Conservation (phyloP, 495 filamentous ascomycete genomes). For the Xylaria scruposa region DNA sequence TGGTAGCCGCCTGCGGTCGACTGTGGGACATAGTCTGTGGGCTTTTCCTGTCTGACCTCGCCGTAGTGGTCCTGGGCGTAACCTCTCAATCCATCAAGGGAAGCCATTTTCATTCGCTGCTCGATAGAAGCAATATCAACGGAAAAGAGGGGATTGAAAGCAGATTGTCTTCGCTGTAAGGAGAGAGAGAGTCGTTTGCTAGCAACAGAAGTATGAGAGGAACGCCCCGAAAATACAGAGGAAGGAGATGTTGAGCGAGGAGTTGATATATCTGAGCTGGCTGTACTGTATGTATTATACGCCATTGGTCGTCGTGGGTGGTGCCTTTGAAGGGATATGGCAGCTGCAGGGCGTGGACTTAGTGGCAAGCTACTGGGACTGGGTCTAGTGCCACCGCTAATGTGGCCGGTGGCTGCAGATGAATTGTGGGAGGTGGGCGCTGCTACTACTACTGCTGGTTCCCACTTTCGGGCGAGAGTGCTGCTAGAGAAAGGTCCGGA, state of each 20-base stretch:
- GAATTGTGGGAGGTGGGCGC: conserved; percentile 18
- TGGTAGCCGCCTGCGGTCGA: conserved; percentile 60
- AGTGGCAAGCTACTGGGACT: conserved; percentile 25
- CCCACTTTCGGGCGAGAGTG: conserved; percentile 42
- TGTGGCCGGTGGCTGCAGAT: conserved; percentile 23
- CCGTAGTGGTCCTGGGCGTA: conserved; percentile 59
- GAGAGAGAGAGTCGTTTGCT: conserved; percentile 62
- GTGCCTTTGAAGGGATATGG: conserved; percentile 1
- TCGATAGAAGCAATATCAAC: conserved; percentile 60
- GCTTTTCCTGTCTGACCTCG: conserved; percentile 56
- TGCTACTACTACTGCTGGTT: conserved; percentile 28
- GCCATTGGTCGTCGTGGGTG: conserved; percentile 50
- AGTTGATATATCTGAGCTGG: conserved; percentile 58
- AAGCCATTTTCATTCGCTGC: conserved; percentile 59
- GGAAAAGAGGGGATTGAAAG: conserved; percentile 60
- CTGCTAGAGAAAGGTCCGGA: conserved; percentile 43
- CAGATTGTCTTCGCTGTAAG: conserved; percentile 53
- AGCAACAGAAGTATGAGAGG: conserved; percentile 58
- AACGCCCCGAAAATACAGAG: conserved; percentile 52
- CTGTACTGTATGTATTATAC: conserved; percentile 53
- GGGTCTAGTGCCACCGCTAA: conserved; percentile 19
- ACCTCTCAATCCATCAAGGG: conserved; percentile 58
- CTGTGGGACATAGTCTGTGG: conserved; percentile 57
- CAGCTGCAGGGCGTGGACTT: conserved; percentile 28
- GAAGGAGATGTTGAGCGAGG: conserved; percentile 60